phyloP scores from a whole-genome alignment of 306 rosid species.

The Castanea crenata region DNA sequence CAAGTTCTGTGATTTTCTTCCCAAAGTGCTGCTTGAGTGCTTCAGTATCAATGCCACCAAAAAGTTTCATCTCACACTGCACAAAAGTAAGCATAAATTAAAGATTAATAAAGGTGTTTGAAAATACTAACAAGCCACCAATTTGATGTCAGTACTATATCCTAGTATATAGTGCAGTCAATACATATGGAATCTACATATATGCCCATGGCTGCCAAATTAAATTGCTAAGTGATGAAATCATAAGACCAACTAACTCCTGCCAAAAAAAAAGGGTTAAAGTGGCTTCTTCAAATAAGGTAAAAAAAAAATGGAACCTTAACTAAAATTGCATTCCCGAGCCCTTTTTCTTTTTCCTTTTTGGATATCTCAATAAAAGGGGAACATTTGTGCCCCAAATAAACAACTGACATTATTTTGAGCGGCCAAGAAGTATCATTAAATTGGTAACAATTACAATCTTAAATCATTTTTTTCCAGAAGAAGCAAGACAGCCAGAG shows the following conservation, averaged over 20 bases:
- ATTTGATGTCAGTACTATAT: not conserved
- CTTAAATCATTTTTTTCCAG: not conserved
- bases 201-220: not conserved
- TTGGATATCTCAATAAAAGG: not conserved
- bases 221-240: not conserved
- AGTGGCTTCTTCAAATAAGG: not conserved
- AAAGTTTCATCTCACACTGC: conserved; percentile 74
- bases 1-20: conserved; percentile 69
- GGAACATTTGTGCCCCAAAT: not conserved
- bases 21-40: conserved; percentile 66
- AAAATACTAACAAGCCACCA: not conserved
- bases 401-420: not conserved
- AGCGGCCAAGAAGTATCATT: not conserved
- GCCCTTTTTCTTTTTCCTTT: not conserved
- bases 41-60: conserved; percentile 56
- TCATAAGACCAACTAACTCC: not conserved
- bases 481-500: not conserved
- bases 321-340: not conserved
- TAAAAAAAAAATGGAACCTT: not conserved
- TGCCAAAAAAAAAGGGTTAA: not conserved
- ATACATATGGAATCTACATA: not conserved
- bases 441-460: no score
- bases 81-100: not conserved
- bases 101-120: conserved; percentile 7
- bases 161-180: not conserved